Percentiles rank a stretch among this genome's conserved stretches.
Evolutionary conservation across 1,284 basidiomycete species (phyloP).

Genomic region (Puccinia horiana): DNA sequence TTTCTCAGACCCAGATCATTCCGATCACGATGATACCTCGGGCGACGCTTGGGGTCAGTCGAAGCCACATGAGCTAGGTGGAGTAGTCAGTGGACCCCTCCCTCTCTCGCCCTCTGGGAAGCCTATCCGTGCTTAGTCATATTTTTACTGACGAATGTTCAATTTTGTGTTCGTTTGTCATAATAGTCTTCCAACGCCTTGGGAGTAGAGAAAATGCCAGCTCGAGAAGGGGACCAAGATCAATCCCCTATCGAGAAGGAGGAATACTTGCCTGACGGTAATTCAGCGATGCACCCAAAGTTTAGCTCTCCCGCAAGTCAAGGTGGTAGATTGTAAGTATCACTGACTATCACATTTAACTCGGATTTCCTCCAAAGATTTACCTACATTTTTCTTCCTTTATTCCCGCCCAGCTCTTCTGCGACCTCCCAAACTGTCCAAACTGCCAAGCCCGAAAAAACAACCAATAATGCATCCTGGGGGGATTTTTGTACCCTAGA

Average conservation of each 20-base stretch:
- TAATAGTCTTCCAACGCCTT: conserved; percentile 9
- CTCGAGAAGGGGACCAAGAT: not conserved
- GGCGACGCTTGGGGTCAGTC: conserved; percentile 27
- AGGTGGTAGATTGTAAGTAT: conserved; percentile 34
- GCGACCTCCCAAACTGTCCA: conserved; percentile 12
- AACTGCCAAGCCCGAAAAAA: conserved; percentile 24
- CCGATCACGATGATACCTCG: not conserved
- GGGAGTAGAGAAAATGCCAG: not conserved
- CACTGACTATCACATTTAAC: not conserved
- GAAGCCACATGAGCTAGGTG: not conserved
- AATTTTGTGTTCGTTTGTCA: not conserved
- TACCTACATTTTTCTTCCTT: not conserved
- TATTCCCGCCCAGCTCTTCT: not conserved
- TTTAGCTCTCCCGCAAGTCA: not conserved
- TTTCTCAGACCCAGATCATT: not conserved
- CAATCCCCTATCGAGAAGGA: conserved; percentile 14
- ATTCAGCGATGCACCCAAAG: conserved; percentile 12
- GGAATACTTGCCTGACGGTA: conserved; percentile 2
- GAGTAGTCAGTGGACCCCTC: not conserved
- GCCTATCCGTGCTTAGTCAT: not conserved
- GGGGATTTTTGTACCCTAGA: conserved; percentile 21
- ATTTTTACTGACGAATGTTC: not conserved
- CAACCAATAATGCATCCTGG: conserved; percentile 4
- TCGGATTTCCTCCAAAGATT: not conserved
- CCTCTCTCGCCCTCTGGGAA: not conserved